A percentile compares a stretch with the other conserved stretches of the same genome.
phyloP scores from a whole-genome alignment of 225 moss, liverwort and hornwort species.

The Thuidium tamariscinum region DNA sequence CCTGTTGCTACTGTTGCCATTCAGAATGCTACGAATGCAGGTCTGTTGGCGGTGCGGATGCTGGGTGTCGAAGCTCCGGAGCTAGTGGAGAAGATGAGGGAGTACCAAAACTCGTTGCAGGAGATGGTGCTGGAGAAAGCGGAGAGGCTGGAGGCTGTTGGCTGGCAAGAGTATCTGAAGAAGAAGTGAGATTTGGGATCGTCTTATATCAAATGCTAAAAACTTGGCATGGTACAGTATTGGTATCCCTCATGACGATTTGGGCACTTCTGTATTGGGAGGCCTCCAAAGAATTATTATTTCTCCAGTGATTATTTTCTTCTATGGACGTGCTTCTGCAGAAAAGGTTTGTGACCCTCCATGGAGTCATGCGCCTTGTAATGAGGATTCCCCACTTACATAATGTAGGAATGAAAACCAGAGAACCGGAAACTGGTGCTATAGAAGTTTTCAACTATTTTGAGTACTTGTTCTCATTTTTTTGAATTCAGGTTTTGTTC shows the following conservation, averaged over 20 bases:
- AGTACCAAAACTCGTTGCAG: conserved; percentile 65
- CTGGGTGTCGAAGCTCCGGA: conserved; percentile 43
- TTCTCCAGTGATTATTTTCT: background rate
- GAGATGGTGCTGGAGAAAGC: conserved; percentile 71
- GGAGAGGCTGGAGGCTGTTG: conserved; percentile 57
- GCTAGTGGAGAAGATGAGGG: conserved; percentile 48
- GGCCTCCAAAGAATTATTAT: background rate
- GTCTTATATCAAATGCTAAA: background rate
- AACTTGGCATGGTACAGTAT: background rate
- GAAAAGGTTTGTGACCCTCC: background rate
- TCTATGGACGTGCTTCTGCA: conserved; percentile 6
- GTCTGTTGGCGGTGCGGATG: conserved; percentile 79
- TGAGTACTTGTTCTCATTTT: background rate
- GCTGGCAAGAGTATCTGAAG: conserved; percentile 58
- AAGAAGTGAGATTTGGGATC: background rate
- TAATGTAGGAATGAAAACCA: background rate
- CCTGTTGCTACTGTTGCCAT: conserved; percentile 95
- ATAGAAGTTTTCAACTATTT: background rate
- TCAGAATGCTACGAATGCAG: conserved; percentile 91
- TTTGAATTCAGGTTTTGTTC: background rate
- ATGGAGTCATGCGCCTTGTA: background rate
- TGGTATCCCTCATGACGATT: background rate
- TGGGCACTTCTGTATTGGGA: background rate
- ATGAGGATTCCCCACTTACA: background rate
- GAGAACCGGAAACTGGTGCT: background rate